Percentiles rank a stretch among this genome's conserved stretches.
Evolutionary conservation across 2,329 filamentous ascomycete species (phyloP).

Genomic region (Colletotrichum sojae): DNA sequence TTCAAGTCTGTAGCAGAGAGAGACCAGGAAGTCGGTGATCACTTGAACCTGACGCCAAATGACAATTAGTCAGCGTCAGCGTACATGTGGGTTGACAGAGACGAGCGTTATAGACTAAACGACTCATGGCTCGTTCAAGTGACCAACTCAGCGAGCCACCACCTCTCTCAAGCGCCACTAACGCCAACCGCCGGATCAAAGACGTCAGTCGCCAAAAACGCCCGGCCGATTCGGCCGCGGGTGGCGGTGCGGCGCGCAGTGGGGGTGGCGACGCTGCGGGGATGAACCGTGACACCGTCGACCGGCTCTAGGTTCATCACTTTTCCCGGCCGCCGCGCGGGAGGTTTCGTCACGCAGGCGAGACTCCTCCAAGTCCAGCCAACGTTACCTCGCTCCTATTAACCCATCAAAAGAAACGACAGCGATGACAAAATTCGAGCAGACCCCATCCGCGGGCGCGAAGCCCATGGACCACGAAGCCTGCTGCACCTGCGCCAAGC

Average conservation of each 20-base stretch:
- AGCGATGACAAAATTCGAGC: conserved; percentile 17
- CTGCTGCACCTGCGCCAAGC: conserved; percentile 79
- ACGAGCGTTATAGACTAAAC: too few relatives aligned
- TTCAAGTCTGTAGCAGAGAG: too few relatives aligned
- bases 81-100: too few relatives aligned
- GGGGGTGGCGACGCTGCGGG: conserved; percentile 29
- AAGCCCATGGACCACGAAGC: conserved; percentile 50
- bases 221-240: conserved; percentile 8
- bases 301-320: conserved; percentile 24
- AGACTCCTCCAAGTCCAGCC: not conserved
- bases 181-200: conserved; percentile 11
- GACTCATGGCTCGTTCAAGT: too few relatives aligned
- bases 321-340: conserved; percentile 1
- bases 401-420: not conserved
- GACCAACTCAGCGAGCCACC: too few relatives aligned
- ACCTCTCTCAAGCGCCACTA: not conserved
- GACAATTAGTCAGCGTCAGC: too few relatives aligned
- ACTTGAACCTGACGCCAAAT: too few relatives aligned
- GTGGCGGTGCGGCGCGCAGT: conserved; percentile 25
- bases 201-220: conserved; percentile 23
- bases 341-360: not conserved
- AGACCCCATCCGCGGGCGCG: not conserved
- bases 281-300: conserved; percentile 23
- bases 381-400: too few relatives aligned
- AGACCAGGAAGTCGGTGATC: too few relatives aligned